phyloP scores from a whole-genome alignment of 352 stramenopile genomes.

The Globisporangium spinosum region DNA sequence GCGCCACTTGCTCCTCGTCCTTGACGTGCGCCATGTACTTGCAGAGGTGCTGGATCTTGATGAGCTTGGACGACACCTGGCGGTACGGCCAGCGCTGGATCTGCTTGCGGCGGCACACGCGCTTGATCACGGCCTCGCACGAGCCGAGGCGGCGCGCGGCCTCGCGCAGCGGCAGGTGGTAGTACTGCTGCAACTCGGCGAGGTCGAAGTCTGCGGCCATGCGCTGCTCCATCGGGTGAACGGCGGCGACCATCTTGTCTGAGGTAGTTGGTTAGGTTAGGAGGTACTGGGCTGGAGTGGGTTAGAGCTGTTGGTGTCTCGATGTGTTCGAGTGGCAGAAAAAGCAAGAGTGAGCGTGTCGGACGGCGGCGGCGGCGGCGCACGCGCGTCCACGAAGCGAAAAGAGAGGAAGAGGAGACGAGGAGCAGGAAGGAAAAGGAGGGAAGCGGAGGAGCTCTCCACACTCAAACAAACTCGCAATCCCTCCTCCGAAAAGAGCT shows the following conservation, averaged over 20 bases:
- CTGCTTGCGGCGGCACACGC: slow-evolving; percentile 71
- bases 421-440: slow-evolving; percentile 1
- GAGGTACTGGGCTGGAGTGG: background rate
- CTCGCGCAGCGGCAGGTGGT: slow-evolving; percentile 78
- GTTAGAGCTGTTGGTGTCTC: background rate
- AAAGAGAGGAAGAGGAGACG: background rate
- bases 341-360: slow-evolving; percentile 19
- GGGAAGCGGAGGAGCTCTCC: background rate
- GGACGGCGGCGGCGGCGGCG: background rate
- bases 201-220: slow-evolving; percentile 75
- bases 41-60: slow-evolving; percentile 85
- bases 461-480: background rate
- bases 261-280: background rate
- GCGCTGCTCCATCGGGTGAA: slow-evolving; percentile 24
- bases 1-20: slow-evolving; percentile 60
- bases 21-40: slow-evolving; percentile 83
- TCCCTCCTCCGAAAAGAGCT: background rate
- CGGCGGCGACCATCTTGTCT: slow-evolving; percentile 10
- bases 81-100: slow-evolving; percentile 84
- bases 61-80: slow-evolving; percentile 80
- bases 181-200: slow-evolving; percentile 81
- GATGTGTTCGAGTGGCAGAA: slow-evolving; percentile 16
- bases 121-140: slow-evolving; percentile 82
- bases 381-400: background rate
- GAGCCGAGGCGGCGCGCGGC: slow-evolving; percentile 65